A percentile compares a stretch with the other conserved stretches of the same genome.
Conservation (phyloP, 202 grass and related monocot species). For the Bolboschoenoplectus hybrid region DNA sequence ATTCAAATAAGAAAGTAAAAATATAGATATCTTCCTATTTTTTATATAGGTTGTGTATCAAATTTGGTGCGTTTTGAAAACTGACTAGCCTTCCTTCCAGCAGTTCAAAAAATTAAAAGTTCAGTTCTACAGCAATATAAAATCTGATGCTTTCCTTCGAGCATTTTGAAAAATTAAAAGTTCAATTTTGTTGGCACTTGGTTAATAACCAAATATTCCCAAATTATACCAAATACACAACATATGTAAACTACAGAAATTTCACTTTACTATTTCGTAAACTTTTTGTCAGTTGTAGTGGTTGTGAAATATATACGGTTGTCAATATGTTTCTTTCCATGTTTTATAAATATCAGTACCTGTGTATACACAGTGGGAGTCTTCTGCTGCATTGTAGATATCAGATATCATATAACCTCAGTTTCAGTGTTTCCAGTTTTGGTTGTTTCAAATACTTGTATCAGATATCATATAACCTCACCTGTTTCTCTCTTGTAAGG, state of each 20-base stretch:
- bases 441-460: not conserved
- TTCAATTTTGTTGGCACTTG: not conserved
- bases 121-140: not conserved
- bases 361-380: not conserved
- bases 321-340: not conserved
- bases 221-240: not conserved
- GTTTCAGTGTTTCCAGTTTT: not conserved
- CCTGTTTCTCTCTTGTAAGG: slow-evolving; percentile 26
- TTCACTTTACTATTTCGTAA: not conserved
- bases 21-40: not conserved
- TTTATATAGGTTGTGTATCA: not conserved
- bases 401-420: not conserved
- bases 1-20: not conserved
- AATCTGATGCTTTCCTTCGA: not conserved
- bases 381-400: not conserved
- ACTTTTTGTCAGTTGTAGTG: not conserved
- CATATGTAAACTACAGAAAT: not conserved
- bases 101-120: not conserved
- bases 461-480: not conserved
- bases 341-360: not conserved
- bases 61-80: not conserved
- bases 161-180: not conserved
- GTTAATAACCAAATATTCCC: not conserved
- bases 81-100: not conserved
- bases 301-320: not conserved